These are phyloP conservation scores for Diutina rugosa DNA, from an alignment of 1,139 yeast species.

Conservation along the genomic window DNA sequence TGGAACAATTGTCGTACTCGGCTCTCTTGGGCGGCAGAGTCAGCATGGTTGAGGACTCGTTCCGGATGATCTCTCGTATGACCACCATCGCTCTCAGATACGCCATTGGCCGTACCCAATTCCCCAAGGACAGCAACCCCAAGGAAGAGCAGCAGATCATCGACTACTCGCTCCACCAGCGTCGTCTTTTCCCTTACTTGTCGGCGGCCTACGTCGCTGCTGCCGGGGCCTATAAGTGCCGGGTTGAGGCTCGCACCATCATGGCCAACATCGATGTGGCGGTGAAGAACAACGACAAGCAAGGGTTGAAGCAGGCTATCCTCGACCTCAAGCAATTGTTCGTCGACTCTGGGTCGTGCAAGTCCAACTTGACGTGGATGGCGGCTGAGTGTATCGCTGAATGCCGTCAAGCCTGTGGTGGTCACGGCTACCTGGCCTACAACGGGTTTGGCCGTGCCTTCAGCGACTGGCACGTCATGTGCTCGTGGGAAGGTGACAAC, in stretches of 20 bases:
- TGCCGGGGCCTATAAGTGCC: background rate
- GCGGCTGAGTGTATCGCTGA: background rate
- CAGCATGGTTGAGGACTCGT: slow-evolving; percentile 31
- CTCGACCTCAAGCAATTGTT: background rate
- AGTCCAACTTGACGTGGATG: slow-evolving; percentile 1
- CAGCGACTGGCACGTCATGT: slow-evolving; percentile 1
- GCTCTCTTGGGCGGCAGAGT: slow-evolving; percentile 36
- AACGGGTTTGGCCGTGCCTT: slow-evolving; percentile 1
- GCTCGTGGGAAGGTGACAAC: slow-evolving; percentile 3
- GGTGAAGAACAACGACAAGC: background rate
- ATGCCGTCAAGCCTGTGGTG: slow-evolving; percentile 2
- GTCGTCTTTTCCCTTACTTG: background rate
- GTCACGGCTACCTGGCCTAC: slow-evolving; percentile 2
- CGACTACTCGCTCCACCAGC: slow-evolving; percentile 2
- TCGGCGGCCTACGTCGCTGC: background rate
- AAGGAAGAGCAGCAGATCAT: slow-evolving; percentile 1
- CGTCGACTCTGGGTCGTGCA: background rate
- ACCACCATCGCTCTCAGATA: slow-evolving; percentile 32
- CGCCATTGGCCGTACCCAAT: slow-evolving; percentile 34
- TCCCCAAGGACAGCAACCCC: slow-evolving; percentile 12
- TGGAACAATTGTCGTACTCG: slow-evolving; percentile 34
- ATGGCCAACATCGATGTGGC: background rate
- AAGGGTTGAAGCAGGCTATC: background rate
- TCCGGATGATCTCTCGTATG: slow-evolving; percentile 28
- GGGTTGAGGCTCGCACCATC: background rate